Base-by-base conservation (phyloP, 768 basidiomycete genomes). In the Coprinopsis marcescibilis region DNA sequence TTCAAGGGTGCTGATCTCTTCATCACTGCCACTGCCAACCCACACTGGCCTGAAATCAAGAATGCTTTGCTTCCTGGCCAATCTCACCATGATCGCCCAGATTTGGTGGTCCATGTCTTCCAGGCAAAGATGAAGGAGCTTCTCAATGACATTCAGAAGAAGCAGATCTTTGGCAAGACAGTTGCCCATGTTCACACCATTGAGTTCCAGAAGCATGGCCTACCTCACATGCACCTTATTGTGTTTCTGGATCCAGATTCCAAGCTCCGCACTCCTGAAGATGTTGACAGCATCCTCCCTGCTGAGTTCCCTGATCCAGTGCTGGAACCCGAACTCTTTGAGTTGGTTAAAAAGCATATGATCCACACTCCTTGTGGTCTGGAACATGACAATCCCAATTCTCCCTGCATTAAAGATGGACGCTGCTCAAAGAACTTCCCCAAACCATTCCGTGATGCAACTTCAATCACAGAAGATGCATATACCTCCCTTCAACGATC, bases 11-110 rank as follows among this genome's bases (percentile, higher is more conserved):
- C n/a, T n/a, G n/a, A n/a, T n/a, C n/a, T 77, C 0, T 78, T 78
- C 26, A 41, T 77, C 1, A 77, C 74, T 0, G 67, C 75, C 62
- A 78, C 73, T 32, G 57, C 64, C 14, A 78, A 77, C 61, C 68
- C 71, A 5, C 50, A 55, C 1, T 78, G 75, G 75, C 55, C 54
- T 5, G 74, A 78, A 25, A 71, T 77, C 10, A 42, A 45, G 65
- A 34, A 54, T 0, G 68, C 64, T 37, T 60, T 78, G 0, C 48
- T 69, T 0, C 63, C 64, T 32, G 66, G 64, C 3, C 71, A 77
- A 46, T 12, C 4, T 30, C 4, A 7, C 7, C n/a, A 23, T 10
- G 71, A 78, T 52, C 52, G 68, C 1, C 78, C 76, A 17, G 74
- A 78, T 47, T 48, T 79, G 40, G 65, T 77, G 0, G 57, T 65